Conservation (phyloP, 345 rosid genomes). For the Gossypium raimondii region DNA sequence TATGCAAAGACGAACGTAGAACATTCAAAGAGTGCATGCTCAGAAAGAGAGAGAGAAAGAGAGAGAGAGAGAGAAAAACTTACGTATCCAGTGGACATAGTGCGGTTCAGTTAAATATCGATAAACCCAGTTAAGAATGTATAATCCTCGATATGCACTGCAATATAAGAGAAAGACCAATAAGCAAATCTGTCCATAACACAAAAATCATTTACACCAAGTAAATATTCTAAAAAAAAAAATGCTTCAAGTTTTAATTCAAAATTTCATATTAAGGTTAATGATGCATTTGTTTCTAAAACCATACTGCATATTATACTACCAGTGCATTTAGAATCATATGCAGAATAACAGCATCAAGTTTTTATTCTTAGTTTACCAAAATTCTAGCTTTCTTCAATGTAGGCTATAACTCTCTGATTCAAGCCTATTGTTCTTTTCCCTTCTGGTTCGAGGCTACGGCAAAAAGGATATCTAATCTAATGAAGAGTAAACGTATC, state of each 20-base stretch:
- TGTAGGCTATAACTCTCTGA: background rate
- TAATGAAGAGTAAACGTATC: background rate
- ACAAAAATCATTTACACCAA: background rate
- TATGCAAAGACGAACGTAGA: background rate
- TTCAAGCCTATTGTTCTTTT: background rate
- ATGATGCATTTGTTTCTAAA: background rate
- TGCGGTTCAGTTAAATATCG: conserved; percentile 61
- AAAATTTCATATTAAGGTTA: background rate
- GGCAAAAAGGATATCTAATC: background rate
- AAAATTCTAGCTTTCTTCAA: background rate
- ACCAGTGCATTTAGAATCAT: background rate
- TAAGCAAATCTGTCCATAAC: background rate
- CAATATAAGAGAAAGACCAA: conserved; percentile 17
- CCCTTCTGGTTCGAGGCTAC: background rate
- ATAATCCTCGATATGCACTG: conserved; percentile 60
- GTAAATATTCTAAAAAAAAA: background rate
- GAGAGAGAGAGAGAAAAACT: conserved; percentile 15
- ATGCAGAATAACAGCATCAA: background rate
- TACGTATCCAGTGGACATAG: conserved; percentile 64
- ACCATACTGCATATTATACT: background rate
- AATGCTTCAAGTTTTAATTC: too few species aligned
- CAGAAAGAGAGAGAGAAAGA: background rate
- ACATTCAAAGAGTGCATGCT: background rate
- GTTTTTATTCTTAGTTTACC: background rate
- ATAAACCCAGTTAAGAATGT: conserved; percentile 64